phyloP scores from a whole-genome alignment of 805 yeast species.

The Metschnikowia vanudenii region DNA sequence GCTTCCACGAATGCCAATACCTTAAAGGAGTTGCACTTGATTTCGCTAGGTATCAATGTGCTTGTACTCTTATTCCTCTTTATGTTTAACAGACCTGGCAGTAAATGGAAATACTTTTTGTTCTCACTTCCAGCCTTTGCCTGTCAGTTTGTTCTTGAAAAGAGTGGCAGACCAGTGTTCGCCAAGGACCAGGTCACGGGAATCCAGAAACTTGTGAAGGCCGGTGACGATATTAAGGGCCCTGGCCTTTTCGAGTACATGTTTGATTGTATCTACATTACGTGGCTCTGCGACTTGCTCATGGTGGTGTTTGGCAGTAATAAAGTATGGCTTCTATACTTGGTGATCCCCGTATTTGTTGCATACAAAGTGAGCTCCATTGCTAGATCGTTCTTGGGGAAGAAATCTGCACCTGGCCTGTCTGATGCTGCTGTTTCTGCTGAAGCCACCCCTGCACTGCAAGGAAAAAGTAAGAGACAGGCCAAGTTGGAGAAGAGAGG shows the following conservation, averaged over 20 bases:
- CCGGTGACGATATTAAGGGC: constrained; percentile 64
- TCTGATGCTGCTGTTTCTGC: neutral
- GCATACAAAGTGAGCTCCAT: constrained; percentile 45
- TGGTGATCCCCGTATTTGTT: constrained; percentile 53
- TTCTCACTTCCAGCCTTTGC: constrained; percentile 40
- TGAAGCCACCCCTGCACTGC: constrained; percentile 2
- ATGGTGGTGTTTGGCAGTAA: constrained; percentile 54
- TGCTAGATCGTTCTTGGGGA: constrained; percentile 23
- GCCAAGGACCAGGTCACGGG: constrained; percentile 35
- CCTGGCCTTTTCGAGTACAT: constrained; percentile 69
- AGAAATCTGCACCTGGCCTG: constrained; percentile 5
- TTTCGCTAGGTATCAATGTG: constrained; percentile 24
- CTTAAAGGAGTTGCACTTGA: constrained; percentile 38
- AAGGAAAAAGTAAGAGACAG: constrained; percentile 19
- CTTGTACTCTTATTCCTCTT: constrained; percentile 15
- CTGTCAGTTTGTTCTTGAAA: constrained; percentile 54
- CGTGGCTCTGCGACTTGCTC: constrained; percentile 55
- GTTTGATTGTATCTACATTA: constrained; percentile 67
- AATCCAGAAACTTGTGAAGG: constrained; percentile 36
- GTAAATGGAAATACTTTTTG: constrained; percentile 25
- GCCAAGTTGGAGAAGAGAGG: constrained; percentile 18
- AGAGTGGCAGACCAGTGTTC: constrained; percentile 58
- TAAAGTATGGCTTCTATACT: constrained; percentile 57
- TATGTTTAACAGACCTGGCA: constrained; percentile 15
- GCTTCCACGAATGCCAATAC: constrained; percentile 42